phyloP scores from a whole-genome alignment of 768 basidiomycete genomes.

The Multifurca ochricompacta region DNA sequence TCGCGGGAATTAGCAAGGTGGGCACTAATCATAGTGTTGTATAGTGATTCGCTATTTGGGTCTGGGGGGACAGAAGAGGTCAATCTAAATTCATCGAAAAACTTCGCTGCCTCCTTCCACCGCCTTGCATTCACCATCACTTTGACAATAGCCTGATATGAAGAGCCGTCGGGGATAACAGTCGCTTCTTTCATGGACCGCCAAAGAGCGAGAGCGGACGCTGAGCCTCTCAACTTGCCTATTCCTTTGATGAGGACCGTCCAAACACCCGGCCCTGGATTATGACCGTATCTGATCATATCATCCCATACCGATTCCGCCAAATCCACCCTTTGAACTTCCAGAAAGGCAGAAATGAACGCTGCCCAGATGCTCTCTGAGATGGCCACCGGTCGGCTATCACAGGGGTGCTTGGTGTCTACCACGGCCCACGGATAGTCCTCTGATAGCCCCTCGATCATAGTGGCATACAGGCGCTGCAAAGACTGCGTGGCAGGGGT shows the following conservation, averaged over 20 bases:
- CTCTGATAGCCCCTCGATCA: conserved; percentile 45
- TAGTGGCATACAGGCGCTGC: conserved; percentile 40
- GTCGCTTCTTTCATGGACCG: conserved; percentile 49
- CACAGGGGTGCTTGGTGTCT: conserved; percentile 30
- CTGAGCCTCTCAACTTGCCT: conserved; percentile 40
- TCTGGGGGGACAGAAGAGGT: conserved; percentile 24
- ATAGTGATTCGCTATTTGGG: conserved; percentile 34
- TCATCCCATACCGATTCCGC: conserved; percentile 66
- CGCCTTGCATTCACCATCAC: conserved; percentile 46
- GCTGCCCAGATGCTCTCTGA: conserved; percentile 54
- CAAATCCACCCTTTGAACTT: conserved; percentile 44
- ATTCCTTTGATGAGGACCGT: conserved; percentile 63
- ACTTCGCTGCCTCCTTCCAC: conserved; percentile 41
- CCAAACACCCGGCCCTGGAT: conserved; percentile 57
- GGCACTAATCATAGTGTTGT: conserved; percentile 71
- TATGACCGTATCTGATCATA: conserved; percentile 40
- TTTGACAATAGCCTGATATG: conserved; percentile 67
- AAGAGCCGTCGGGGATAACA: conserved; percentile 49
- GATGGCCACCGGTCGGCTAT: conserved; percentile 40
- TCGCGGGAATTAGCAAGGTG: conserved; percentile 38
- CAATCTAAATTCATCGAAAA: conserved; percentile 44
- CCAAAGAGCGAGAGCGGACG: conserved; percentile 56
- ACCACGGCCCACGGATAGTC: conserved; percentile 48
- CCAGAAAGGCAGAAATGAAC: conserved; percentile 60
- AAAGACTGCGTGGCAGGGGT: conserved; percentile 30